Evolutionary conservation across 2,329 filamentous ascomycete genomes (phyloP), one percentile per base, ranked within the genome.

Genomic region (Aspergillus ochraceoroseus): DNA sequence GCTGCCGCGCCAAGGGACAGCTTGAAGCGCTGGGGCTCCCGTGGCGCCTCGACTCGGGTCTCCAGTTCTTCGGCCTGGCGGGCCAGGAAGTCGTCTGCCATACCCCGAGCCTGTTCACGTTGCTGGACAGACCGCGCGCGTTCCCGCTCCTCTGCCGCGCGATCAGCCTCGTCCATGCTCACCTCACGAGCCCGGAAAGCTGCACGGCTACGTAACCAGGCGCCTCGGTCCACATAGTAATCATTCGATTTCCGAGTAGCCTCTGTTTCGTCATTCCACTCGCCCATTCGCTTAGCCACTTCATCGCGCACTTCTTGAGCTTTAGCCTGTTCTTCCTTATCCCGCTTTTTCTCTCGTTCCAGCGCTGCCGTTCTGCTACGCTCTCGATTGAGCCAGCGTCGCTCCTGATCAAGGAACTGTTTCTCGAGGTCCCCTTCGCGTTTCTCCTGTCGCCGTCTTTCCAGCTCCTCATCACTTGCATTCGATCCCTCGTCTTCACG

Each of bases 181-280:
- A 79, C 75, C 61, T 98, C 92, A 4, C 84, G 77, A 5, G 77
- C 76, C 23, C 86, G 77, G 56, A 88, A 86, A 11, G 74, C 71
- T 1, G 78, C 79, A 32, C 92, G 83, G 58, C 88, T 90, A 12
- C 88, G 80, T 43, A 84, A 80, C 88, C 90, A 98, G 14, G 80
- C 76, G 27, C 82, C 83, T 34, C 83, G 85, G 55, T 98, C 90
- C 33, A 82, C 75, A 66, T 95, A 96, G 70, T 95, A 98, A 26
- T 85, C 76, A 46, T 88, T 80, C 2, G 71, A 68, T 64, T 87
- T 88, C 15, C 82, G 76, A 12, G 72, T 73, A 5, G 79, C 76
- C 66, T 96, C 89, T n/a, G 76, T 70, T 53, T 95, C 88, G 54
- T 98, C 92, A 53, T 96, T 83, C 79, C 88, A 96, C n/a, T 83